These are phyloP conservation scores for Pseudotsuga menziesii DNA, from an alignment of 75 land plant species.

Conservation along the genomic window DNA sequence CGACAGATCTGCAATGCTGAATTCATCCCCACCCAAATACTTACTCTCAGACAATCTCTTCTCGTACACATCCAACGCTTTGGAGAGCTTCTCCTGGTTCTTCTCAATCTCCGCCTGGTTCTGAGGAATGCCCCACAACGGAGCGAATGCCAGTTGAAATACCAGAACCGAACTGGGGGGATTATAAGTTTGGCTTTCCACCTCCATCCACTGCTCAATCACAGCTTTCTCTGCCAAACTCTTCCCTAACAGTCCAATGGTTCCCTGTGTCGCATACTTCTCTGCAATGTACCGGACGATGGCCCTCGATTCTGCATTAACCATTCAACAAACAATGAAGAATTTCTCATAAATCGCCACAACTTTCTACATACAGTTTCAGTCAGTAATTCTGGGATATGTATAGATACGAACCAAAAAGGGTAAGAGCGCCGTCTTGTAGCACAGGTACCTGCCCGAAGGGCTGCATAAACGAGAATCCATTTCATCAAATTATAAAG, in stretches of 20 bases:
- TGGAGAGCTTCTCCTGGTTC: slow-evolving; percentile 34
- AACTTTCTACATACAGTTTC: no score
- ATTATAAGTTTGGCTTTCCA: slow-evolving; percentile 57
- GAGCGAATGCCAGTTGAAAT: slow-evolving; percentile 49
- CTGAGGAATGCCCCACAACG: slow-evolving; percentile 23
- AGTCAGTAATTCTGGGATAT: not conserved
- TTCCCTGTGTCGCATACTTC: slow-evolving; percentile 42
- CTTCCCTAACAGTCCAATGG: slow-evolving; percentile 36
- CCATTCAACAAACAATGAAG: not conserved
- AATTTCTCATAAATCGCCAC: not conserved
- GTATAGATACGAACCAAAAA: slow-evolving; percentile 42
- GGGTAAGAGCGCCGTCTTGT: slow-evolving; percentile 43
- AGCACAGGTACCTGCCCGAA: slow-evolving; percentile 72
- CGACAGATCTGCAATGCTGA: slow-evolving; percentile 74
- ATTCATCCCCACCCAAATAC: slow-evolving; percentile 65
- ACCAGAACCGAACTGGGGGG: slow-evolving; percentile 43
- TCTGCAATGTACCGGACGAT: slow-evolving; percentile 57
- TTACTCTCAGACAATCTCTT: slow-evolving; percentile 22
- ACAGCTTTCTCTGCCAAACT: slow-evolving; percentile 34
- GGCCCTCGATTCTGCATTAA: slow-evolving; percentile 56
- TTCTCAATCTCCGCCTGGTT: slow-evolving; percentile 23
- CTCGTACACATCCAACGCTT: slow-evolving; percentile 65
- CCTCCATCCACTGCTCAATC: slow-evolving; percentile 75
- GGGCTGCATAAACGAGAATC: slow-evolving; percentile 26
- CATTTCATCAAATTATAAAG: not conserved